These are phyloP conservation scores for Pythium biforme DNA, from an alignment of 352 stramenopile genomes.

Conservation along the genomic window DNA sequence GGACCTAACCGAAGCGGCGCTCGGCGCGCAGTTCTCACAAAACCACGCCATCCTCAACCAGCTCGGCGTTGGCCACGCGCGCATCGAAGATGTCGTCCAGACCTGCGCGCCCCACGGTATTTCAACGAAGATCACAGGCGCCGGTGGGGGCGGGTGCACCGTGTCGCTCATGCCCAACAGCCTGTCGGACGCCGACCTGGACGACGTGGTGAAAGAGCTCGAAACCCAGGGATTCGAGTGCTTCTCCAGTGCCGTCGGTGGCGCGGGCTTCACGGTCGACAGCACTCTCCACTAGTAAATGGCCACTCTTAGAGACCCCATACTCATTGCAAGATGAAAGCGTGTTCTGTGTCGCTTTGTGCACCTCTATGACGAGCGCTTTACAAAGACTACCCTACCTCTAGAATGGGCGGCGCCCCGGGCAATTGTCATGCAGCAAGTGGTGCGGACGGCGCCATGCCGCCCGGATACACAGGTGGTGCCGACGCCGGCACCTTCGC, in stretches of 20 bases:
- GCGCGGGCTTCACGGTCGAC: slow-evolving; percentile 19
- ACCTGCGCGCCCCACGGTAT: slow-evolving; percentile 54
- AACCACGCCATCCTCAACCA: slow-evolving; percentile 82
- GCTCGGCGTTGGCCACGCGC: slow-evolving; percentile 81
- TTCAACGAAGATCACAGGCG: slow-evolving; percentile 90
- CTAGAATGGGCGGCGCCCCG: neutral
- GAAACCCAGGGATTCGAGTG: slow-evolving; percentile 27
- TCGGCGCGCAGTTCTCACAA: slow-evolving; percentile 49
- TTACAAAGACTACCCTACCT: slow-evolving; percentile 6
- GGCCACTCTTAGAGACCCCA: neutral
- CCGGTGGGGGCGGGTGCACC: slow-evolving; percentile 85
- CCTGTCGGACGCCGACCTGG: slow-evolving; percentile 39
- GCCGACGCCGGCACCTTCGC: neutral
- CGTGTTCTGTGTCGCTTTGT: neutral
- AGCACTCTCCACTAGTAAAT: neutral
- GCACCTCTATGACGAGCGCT: neutral
- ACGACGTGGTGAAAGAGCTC: slow-evolving; percentile 46
- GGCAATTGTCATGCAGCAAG: neutral
- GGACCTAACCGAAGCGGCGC: slow-evolving; percentile 38
- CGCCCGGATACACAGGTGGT: neutral
- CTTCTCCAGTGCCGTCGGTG: slow-evolving; percentile 27
- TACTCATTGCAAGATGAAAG: neutral
- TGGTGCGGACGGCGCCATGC: neutral
- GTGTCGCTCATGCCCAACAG: slow-evolving; percentile 71
- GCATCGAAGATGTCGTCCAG: slow-evolving; percentile 77